Evolutionary conservation across 2,329 filamentous ascomycete genomes (phyloP).

Genomic region (Paraconiothyrium sp.): DNA sequence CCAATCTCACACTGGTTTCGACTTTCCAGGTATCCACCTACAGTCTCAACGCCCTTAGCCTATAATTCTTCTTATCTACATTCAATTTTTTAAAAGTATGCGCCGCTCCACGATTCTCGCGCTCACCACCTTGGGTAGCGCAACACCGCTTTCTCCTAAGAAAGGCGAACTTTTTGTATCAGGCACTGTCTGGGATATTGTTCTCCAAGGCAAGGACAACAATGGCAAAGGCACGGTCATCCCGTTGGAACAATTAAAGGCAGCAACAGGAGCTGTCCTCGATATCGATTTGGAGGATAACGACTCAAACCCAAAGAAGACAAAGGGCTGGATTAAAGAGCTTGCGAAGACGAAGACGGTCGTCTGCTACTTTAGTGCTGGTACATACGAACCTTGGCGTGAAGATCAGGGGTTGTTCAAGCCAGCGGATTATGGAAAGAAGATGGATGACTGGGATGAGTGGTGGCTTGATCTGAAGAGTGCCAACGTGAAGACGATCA

Average conservation of each 20-base stretch:
- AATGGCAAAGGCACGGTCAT: neutral
- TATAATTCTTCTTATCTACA: neutral
- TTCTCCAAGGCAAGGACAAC: slow-evolving; percentile 1
- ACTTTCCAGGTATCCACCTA: neutral
- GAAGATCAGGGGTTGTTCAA: slow-evolving; percentile 54
- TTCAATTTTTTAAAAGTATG: neutral
- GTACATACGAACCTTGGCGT: slow-evolving; percentile 71
- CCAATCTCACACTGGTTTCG: neutral
- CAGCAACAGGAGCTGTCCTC: neutral
- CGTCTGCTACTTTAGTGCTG: slow-evolving; percentile 75
- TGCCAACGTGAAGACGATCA: slow-evolving; percentile 68
- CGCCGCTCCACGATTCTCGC: neutral
- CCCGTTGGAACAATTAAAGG: neutral
- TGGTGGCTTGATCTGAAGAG: slow-evolving; percentile 71
- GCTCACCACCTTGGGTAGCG: neutral
- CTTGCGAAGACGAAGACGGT: slow-evolving; percentile 7
- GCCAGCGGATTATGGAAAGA: slow-evolving; percentile 54
- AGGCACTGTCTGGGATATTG: slow-evolving; percentile 10
- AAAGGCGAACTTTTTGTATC: neutral
- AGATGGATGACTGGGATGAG: slow-evolving; percentile 72
- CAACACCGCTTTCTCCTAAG: neutral
- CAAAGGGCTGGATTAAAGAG: slow-evolving; percentile 9
- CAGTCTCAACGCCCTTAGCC: neutral
- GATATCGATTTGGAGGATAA: slow-evolving; percentile 11
- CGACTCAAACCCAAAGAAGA: neutral